Evolutionary conservation across 306 rosid genomes (phyloP), one percentile per base, ranked within the genome.

Genomic region (Fagus crenata): DNA sequence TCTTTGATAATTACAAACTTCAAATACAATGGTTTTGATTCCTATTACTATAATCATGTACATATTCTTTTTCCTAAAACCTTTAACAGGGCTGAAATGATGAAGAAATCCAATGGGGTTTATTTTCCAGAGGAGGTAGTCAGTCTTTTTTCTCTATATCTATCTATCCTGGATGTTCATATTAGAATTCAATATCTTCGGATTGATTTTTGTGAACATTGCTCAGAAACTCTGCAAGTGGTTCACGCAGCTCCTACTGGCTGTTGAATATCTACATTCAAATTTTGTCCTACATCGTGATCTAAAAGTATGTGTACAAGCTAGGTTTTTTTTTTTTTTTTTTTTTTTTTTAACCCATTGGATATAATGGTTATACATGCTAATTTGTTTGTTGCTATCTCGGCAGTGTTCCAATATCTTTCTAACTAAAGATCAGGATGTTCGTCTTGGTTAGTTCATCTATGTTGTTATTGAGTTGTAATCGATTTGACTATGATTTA

Each of bases 341-440:
- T 36, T 63, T 28, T 17, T 37, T 1, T 46, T 33, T 74, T 69
- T 72, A 64, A 49, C 31, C 49, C 8, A 15, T 33, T 61, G 61
- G 31, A 41, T 83, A 36, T 64, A 5, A 49, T 46, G 39, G 65
- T 46, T 70, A 40, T 41, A 42, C 17, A 80, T 54, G 73, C 81
- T 82, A 53, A 80, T 77, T 71, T 86, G 69, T 75, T 76, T 65
- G 67, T 17, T 51, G 67, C 46, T 77, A 53, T 74, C 73, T 42
- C 81, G 69, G 81, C 93, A 96, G 99, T 96, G 99, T 78, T 96
- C 99, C 89, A 96, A 96, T 79, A 96, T 96, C 69, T 96, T 96
- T 89, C 96, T 96, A 42, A 96, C 99, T 37, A 96, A 89, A 89
- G 99, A 92, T 87, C 97, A 86, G 59, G 96, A 96, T 86, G 85